Evolutionary conservation across 2,329 filamentous ascomycete species (phyloP), one percentile per base, ranked within the genome.

Genomic region (Rhynchosporium graminicola): DNA sequence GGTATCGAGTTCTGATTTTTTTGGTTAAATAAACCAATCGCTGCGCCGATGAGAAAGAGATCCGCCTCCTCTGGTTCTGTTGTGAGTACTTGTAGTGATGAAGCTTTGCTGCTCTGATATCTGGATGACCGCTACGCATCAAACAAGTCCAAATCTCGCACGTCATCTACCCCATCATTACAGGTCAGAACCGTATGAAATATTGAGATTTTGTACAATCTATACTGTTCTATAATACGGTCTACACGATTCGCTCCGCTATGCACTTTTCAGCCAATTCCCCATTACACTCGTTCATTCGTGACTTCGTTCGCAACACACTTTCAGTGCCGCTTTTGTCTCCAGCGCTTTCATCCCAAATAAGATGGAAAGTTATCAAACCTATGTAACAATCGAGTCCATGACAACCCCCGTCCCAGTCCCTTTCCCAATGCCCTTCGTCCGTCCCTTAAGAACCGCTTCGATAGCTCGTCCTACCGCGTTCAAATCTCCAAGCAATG

Each of bases 401-500:
- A 26, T 29, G 20, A 20, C 12, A 40, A 10, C 46, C n/a, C 45
- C 26, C 28, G 29, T 26, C 36, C 58, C 38, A 2, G 20, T 46
- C 28, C 47, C 51, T 20, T 51, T 56, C 45, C 92, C 92, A 68
- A 96, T 89, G 0, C 92, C 89, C 74, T 87, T 90, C 63, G 77
- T 79, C 59, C 90, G 80, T 1, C 87, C 92, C 60, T 82, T 80
- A 0, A 87, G 72, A 13, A 97, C 75, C 10, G 89, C 90, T 69
- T 81, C 79, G 40, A 97, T 75, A 66, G 90, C 92, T 70, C 80
- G 83, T 0, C 92, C 92, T 0, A 97, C 87, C 0, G 88, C 91
- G 65, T 90, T 87, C 66, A 97, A 74, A 77, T 97, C 93, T 0
- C 93, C 93, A 38, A 97, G 76, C 71, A 98, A 80, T 0, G 90